These are phyloP conservation scores for Venturia carpophila DNA, from an alignment of 2,329 filamentous ascomycete species.

Conservation along the genomic window DNA sequence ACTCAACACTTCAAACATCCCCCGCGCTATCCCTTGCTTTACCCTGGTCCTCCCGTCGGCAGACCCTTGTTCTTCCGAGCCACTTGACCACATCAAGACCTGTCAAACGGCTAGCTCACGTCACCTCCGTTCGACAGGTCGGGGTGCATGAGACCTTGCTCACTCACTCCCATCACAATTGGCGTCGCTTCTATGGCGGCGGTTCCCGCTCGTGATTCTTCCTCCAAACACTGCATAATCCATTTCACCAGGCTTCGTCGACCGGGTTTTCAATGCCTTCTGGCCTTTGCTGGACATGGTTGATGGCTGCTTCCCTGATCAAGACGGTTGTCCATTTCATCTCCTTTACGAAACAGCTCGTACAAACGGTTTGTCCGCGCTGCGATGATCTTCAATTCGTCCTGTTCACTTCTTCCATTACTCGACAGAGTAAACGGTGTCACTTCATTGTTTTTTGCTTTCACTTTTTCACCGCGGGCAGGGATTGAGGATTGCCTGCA, in stretches of 20 bases:
- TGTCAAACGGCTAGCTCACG: conserved; percentile 7
- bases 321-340: not conserved
- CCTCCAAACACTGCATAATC: not conserved
- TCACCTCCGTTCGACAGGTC: conserved; percentile 9
- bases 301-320: conserved; percentile 1
- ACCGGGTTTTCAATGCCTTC: conserved; percentile 13
- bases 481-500: not conserved
- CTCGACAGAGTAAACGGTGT: not conserved
- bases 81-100: conserved; percentile 1
- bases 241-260: not conserved
- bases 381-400: not conserved
- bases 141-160: conserved; percentile 6
- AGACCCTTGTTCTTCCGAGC: not conserved
- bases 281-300: conserved; percentile 1
- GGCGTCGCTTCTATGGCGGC: not conserved
- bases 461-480: not conserved
- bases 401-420: not conserved
- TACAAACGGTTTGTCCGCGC: not conserved
- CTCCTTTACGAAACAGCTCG: not conserved
- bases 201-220: not conserved
- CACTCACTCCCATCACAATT: not conserved
- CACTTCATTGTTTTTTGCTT: not conserved
- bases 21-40: not conserved
- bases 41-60: not conserved
- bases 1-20: not conserved